Base-by-base conservation (phyloP, 495 filamentous ascomycete genomes). In the Cryomyces minteri region DNA sequence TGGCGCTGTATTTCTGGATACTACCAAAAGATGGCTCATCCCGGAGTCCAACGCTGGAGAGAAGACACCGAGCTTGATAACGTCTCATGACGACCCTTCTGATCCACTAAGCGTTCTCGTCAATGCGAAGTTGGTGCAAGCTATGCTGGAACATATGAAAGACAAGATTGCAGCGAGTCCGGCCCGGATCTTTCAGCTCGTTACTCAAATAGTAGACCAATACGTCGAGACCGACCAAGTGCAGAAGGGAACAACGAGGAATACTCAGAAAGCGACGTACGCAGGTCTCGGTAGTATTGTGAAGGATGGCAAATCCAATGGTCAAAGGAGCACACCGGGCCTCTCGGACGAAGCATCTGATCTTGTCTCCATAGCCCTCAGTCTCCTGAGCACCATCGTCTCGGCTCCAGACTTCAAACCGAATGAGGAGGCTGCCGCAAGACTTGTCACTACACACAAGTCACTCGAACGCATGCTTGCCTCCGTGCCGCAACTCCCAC, bases 11-110 rank as follows among this genome's bases (percentile, higher is more conserved):
- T 85, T 86, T 50, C 62, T 80, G 2, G 65, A 73, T 45, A 67
- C 79, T 10, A 76, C 80, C 41, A 69, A 72, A 30, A 63, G 59
- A 40, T 86, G 81, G 72, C 69, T 84, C 0, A 59, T 62, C 4
- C 48, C 58, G 12, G 38, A 49, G 9, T 2, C 18, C 18, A 25
- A 25, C 18, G 18, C 3, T 38, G 34, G 12, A 38, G 34, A 9
- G 12, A 38, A 9, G 12, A 38, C 1, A 38, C 34, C 9, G 34
- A 9, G 12, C 12, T 38, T 38, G 9, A 38, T 14, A 38, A 14
- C 34, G 9, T 14, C 34, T 9, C 1, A 14, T 10, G 34, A 38
- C 34, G 34, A 38, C 34, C 9, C 2, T 38, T 10, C 9, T 14
- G 34, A 38, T 3, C 34, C 34, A 14, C 9, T 38, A 14, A 14